Evolutionary conservation across 305 asterid genomes (phyloP).

Genomic region (Solanum chacoense): DNA sequence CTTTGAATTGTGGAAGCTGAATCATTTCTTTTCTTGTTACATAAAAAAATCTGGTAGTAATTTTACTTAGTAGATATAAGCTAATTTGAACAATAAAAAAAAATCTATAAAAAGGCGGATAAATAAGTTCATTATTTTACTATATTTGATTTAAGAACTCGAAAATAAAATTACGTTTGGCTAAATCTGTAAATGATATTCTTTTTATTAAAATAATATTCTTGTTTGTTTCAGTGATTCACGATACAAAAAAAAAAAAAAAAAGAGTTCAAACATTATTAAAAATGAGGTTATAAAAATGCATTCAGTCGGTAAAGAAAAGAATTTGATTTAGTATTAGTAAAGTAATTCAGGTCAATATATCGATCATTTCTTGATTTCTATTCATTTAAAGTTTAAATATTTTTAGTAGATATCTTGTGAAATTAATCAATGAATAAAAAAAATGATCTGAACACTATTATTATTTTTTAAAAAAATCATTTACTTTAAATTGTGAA

Average conservation of each 20-base stretch:
- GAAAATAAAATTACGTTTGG: too few species aligned
- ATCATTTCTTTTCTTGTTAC: not conserved
- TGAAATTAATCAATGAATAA: not conserved
- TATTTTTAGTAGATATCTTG: not conserved
- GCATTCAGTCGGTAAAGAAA: not conserved
- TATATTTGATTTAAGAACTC: too few species aligned
- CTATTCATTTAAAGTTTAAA: not conserved
- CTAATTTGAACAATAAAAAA: not conserved
- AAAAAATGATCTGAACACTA: not conserved
- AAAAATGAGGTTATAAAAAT: not conserved
- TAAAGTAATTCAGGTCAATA: not conserved
- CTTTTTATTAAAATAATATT: not conserved
- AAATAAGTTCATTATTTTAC: not conserved
- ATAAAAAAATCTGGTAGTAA: not conserved
- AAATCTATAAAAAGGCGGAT: not conserved
- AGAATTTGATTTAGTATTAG: not conserved
- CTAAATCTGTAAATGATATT: not conserved
- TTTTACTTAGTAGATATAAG: not conserved
- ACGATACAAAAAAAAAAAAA: not conserved
- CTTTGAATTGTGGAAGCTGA: not conserved
- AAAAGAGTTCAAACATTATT: not conserved
- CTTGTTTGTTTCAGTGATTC: not conserved
- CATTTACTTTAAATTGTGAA: not conserved
- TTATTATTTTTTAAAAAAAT: not conserved
- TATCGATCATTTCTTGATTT: not conserved